Conservation (phyloP, 257 asterid genomes). For the Capsicum baccatum region DNA sequence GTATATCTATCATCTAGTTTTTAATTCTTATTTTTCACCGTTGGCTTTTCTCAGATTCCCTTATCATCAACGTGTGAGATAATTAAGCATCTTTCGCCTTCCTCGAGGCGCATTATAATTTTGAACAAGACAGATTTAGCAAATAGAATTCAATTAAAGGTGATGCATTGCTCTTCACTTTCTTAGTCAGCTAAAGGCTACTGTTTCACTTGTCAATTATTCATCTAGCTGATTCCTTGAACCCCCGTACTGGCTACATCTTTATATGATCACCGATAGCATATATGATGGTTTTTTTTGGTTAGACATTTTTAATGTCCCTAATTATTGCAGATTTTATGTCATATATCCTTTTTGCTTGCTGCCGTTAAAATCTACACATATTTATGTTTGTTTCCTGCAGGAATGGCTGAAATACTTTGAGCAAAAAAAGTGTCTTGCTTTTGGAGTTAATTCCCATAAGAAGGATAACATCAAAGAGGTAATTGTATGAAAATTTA, state of each 20-base stretch:
- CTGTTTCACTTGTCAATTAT: background rate
- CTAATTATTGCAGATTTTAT: background rate
- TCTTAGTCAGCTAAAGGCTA: no score
- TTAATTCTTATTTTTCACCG: background rate
- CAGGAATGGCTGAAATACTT: conserved; percentile 75
- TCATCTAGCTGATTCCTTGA: background rate
- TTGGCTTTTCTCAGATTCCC: conserved; percentile 58
- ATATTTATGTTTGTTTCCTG: conserved; percentile 25
- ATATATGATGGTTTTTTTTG: background rate
- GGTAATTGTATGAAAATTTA: conserved; percentile 38
- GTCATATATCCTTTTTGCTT: background rate
- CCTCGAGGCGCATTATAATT: conserved; percentile 58
- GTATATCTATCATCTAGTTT: conserved; percentile 2
- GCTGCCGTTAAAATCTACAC: background rate
- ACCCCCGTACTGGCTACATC: background rate
- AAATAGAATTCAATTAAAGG: conserved; percentile 48
- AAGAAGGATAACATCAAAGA: conserved; percentile 66
- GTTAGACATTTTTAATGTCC: background rate
- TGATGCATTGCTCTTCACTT: conserved; percentile 22
- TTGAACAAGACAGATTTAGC: conserved; percentile 60
- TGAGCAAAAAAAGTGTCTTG: conserved; percentile 48
- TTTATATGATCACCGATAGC: background rate
- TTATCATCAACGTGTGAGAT: conserved; percentile 64
- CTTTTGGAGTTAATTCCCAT: conserved; percentile 81
- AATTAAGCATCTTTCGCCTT: conserved; percentile 45